These are phyloP conservation scores for Coemansia nantahalensis DNA, from an alignment of 192 early-diverging fungal species.

Conservation along the genomic window DNA sequence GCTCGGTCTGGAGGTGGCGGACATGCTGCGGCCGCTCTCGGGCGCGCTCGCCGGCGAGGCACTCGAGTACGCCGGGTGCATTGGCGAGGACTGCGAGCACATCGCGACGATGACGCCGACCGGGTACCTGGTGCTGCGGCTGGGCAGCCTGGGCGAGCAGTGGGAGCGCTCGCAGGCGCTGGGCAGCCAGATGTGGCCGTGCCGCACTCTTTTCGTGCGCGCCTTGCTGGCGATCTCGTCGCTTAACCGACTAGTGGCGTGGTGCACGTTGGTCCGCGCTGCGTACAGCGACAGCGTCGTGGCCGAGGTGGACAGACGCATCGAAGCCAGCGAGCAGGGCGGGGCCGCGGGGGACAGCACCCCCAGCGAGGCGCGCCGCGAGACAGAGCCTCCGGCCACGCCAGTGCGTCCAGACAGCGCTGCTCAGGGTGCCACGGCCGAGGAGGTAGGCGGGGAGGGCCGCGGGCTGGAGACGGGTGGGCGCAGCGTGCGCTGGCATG, in stretches of 20 bases:
- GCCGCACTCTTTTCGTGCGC: conserved; percentile 35
- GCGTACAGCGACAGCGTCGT: conserved; percentile 35
- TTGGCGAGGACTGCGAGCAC: conserved; percentile 14
- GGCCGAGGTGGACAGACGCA: conserved; percentile 21
- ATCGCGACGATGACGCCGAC: conserved; percentile 24
- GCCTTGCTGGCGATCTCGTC: conserved; percentile 43
- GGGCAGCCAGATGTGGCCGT: conserved; percentile 29
- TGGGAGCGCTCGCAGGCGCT: conserved; percentile 25
- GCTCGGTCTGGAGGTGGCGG: conserved; percentile 13
- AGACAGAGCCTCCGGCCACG: no score
- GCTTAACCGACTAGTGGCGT: conserved; percentile 43
- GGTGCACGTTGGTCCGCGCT: conserved; percentile 33
- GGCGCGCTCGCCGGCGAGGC: conserved; percentile 20
- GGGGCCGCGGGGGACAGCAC: background rate
- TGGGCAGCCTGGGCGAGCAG: conserved; percentile 21
- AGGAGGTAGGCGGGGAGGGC: no score
- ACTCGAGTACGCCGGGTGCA: background rate
- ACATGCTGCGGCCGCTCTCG: conserved; percentile 40
- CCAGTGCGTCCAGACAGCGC: no score
- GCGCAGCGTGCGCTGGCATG: no score
- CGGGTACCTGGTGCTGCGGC: conserved; percentile 27
- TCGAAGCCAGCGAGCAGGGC: background rate
- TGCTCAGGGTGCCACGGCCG: no score
- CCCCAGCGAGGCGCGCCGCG: no score
- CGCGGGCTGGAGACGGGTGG: no score